Evolutionary conservation across 768 basidiomycete species (phyloP), one percentile per base, ranked within the genome.

Genomic region (Psilocybe subaeruginosa): DNA sequence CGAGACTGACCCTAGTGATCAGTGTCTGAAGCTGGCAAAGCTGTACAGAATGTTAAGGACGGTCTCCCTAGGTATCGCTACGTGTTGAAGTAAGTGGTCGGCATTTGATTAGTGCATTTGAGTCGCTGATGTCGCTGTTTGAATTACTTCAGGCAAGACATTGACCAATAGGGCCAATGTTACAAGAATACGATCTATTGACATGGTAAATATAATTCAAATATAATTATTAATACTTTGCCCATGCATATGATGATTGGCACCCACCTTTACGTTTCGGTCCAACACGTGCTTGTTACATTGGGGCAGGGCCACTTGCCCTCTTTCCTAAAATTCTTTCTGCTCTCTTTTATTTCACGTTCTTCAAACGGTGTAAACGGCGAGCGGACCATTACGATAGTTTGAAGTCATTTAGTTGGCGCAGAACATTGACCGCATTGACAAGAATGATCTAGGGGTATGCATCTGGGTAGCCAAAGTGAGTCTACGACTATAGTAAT

Each of bases 21-120:
- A 76, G 75, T 85, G 83, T 76, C 74, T 60, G 73, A 83, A 16
- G 79, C 76, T 4, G 75, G 71, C 45, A 76, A 81, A 69, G 85
- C 84, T 0, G 77, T 87, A 45, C 71, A 77, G 59, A 72, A 75
- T 29, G 74, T 88, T 56, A 78, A 82, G 68, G 70, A 77, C 39
- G 78, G 80, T 64, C 76, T 75, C 27, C 81, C 83, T 6, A 72
- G 84, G 43, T 90, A 87, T 74, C 79, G 86, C 37, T 80, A 80
- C 56, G 82, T 87, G 49, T 70, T 88, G 46, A 75, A 72, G 74
- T 70, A 56, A 61, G 71, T 58, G 27, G 4, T 43, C 41, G 4
- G 0, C 35, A 14, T n/a, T 12, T 23, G 39, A 8, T 6, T 45
- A 6, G 41, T 48, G 23, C 11, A 27, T 37, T 11, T 31, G 4